Conservation (phyloP, 2,329 filamentous ascomycete genomes). For the Falciphora oryzae region DNA sequence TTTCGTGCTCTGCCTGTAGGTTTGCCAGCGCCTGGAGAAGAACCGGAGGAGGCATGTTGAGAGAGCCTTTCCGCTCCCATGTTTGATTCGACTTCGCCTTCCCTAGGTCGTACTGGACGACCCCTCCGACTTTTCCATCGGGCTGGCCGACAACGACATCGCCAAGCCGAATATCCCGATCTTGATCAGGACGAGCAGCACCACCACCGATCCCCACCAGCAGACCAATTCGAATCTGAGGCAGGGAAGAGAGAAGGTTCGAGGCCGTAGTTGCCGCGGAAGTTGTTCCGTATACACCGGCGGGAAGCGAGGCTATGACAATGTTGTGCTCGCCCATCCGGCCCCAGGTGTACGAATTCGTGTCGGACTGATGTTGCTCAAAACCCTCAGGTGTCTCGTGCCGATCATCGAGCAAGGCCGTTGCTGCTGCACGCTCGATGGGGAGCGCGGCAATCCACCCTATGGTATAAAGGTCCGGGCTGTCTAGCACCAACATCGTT, state of each 20-base stretch:
- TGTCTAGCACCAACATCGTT: no score
- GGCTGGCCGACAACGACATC: not conserved
- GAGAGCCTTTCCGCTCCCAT: not conserved
- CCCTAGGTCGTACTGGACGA: not conserved
- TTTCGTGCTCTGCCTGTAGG: not conserved
- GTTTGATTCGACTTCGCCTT: not conserved
- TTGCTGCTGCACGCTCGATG: no score
- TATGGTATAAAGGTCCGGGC: not conserved
- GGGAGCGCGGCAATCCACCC: not conserved
- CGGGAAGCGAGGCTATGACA: not conserved
- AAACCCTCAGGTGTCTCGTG: not conserved
- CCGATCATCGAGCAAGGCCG: not conserved
- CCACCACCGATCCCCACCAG: conserved; percentile 3
- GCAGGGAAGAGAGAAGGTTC: not conserved
- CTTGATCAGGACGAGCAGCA: not conserved
- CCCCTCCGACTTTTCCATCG: not conserved
- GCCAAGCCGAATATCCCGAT: conserved; percentile 1
- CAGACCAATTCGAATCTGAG: not conserved
- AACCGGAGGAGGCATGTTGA: not conserved
- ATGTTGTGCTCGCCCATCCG: conserved; percentile 1
- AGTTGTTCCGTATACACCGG: not conserved
- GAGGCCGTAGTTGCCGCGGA: not conserved
- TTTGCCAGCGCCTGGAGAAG: not conserved
- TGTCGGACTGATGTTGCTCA: not conserved
- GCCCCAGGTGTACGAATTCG: not conserved